Base-by-base conservation (phyloP, 2,329 filamentous ascomycete genomes). In the Piedraia hortae region DNA sequence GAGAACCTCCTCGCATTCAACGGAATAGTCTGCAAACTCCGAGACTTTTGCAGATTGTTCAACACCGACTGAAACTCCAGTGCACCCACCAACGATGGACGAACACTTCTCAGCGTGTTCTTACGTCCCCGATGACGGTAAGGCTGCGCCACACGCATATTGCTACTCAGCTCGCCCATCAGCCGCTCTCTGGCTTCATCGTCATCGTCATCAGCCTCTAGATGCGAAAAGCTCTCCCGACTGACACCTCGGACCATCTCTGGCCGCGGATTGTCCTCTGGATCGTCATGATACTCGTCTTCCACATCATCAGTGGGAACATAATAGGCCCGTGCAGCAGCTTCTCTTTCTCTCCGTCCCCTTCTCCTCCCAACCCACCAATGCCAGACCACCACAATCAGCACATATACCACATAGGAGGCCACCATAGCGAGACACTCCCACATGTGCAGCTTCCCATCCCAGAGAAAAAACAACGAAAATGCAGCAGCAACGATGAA, bases 31-130 rank as follows among this genome's bases (percentile, higher is more conserved):
- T 67, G 64, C 12, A 73, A 61, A 31, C 75, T 85, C 37, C 73
- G 63, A 25, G 77, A 73, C 31, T 67, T 72, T 36, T 88, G 68
- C 25, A 97, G 48, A 3, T 78, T 78, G n/a, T 74, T 70, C 20
- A 97, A 51, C 3, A 90, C 70, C 2, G 82, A 82, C 34, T 80
- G 62, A 35, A 97, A 97, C 45, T 97, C 85, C 26, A 97, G 53
- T 5, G 75, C 85, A 19, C 85, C 85, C 3, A 97, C 70, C 20
- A 97, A 51, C 50, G 85, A 93, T 1, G 85, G 82, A 19, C 85
- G 61, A 29, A 97, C 91, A 0, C 78, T 72, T 4, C 68, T 82
- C 28, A 80, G 59, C 2, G 75, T 64, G 20, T 57, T 77, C 31
- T 68, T 69, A 32, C 70, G 63, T 7, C 7, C 10, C 19, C 56